phyloP scores from a whole-genome alignment of 164 flowering plant species.

The Protea cynaroides region DNA sequence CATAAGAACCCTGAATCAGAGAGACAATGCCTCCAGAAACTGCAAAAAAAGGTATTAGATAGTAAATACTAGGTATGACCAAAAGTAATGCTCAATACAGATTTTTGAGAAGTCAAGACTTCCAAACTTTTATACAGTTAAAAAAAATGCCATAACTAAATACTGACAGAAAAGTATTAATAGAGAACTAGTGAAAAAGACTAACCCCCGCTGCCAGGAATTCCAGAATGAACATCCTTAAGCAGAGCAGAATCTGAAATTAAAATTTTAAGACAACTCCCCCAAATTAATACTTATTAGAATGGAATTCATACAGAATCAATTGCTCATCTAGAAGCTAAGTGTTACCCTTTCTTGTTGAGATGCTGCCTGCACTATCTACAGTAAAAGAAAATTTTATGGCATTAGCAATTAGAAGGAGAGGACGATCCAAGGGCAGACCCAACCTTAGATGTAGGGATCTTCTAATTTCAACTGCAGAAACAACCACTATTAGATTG shows the following conservation, averaged over 20 bases:
- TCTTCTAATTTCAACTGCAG: constrained; percentile 76
- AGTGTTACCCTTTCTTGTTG: constrained; percentile 41
- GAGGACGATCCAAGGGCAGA: constrained; percentile 86
- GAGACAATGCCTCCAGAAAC: constrained; percentile 75
- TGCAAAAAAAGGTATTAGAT: constrained; percentile 23
- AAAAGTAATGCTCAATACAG: background rate
- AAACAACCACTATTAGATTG: background rate
- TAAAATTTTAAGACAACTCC: constrained; percentile 7
- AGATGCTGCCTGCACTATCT: constrained; percentile 25
- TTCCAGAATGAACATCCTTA: constrained; percentile 79
- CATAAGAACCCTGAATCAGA: constrained; percentile 87
- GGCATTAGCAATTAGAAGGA: constrained; percentile 74
- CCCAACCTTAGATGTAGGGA: constrained; percentile 76
- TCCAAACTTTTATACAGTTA: too few relatives aligned
- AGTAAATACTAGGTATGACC: background rate
- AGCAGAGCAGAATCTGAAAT: constrained; percentile 57
- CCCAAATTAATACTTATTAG: background rate
- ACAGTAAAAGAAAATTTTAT: constrained; percentile 33
- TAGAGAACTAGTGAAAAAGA: constrained; percentile 5
- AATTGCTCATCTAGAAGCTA: background rate
- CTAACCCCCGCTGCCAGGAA: constrained; percentile 88
- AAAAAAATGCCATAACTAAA: background rate
- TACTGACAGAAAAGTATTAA: background rate
- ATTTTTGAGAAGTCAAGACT: too few relatives aligned
- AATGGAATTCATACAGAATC: background rate